A percentile compares a stretch with the other conserved stretches of the same genome.
These are phyloP conservation scores for Sugiyamaella xylanicola DNA, from an alignment of 1,139 yeast genomes.

Conservation along the genomic window DNA sequence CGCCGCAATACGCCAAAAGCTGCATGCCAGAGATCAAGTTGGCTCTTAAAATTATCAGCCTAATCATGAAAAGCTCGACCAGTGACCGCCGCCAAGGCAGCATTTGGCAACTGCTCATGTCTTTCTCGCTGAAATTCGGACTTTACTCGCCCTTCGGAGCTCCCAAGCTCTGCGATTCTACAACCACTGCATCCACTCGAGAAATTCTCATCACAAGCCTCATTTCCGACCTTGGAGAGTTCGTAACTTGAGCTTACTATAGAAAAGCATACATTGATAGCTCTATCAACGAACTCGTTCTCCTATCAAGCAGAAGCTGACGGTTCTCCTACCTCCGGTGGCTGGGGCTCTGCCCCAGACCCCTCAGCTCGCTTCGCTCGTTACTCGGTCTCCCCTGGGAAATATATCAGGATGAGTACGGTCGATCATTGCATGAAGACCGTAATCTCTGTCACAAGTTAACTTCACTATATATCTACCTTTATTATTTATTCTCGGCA, in stretches of 20 bases:
- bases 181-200: background rate
- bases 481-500: background rate
- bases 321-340: background rate
- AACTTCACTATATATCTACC: background rate
- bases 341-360: background rate
- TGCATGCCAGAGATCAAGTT: slow-evolving; percentile 25
- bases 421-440: background rate
- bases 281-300: no score
- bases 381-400: no score
- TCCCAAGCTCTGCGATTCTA: slow-evolving; percentile 10
- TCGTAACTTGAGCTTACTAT: background rate
- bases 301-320: no score
- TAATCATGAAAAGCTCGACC: slow-evolving; percentile 22
- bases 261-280: no score
- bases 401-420: background rate
- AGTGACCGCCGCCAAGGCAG: slow-evolving; percentile 25
- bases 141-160: slow-evolving; percentile 21
- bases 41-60: slow-evolving; percentile 25
- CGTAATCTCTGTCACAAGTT: no score
- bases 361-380: background rate
- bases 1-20: slow-evolving; percentile 20
- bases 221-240: slow-evolving; percentile 15
- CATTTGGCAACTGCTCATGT: slow-evolving; percentile 29
- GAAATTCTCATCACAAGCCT: slow-evolving; percentile 15
- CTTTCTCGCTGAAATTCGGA: slow-evolving; percentile 30